Base-by-base conservation (phyloP, 495 filamentous ascomycete species). In the Staphylotrichum tortipilum region DNA sequence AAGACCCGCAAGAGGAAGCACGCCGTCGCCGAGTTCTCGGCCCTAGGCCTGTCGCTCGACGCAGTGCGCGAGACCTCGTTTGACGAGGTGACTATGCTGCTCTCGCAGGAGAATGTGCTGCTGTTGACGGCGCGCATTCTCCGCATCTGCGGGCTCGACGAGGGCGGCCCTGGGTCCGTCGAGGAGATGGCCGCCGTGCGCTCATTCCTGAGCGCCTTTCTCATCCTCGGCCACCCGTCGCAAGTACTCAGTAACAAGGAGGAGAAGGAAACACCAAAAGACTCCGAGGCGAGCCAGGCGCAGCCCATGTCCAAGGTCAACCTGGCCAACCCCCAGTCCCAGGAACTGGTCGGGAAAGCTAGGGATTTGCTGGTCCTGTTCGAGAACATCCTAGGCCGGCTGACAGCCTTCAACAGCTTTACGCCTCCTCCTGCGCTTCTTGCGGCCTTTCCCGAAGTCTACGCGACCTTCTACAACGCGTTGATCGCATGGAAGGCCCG, bases 401-500 rank as follows among this genome's bases (percentile, higher is more conserved):
- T 78, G 54, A 74, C 71, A 14, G 62, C 65, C 12, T 64, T 64
- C 37, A 78, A 79, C 52, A 73, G 67, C 51, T 79, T 72, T 53
- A 76, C 78, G 0, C 68, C 81, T 17, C 78, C 84, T 0, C 78
- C 77, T 23, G 74, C 76, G 9, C 73, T 81, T 11, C 68, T 76
- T 19, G 78, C 83, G 44, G 74, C 78, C 8, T 69, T 90, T 7
- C 78, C 78, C 12, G 78, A 85, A 46, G 77, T 79, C 0, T 90
- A 95, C 63, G 78, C 83, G 40, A 78, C 87, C 2, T 98, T 94
- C 63, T 82, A 86, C 59, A 89, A 88, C 26, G 89, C 91, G 15
- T 95, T 98, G 65, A 84, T 89, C 55, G 85, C 89, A 9, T 98
- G 92, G 92, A 95, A 96, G 64, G 79, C 88, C 8, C 81, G 89